Conservation (phyloP, 768 basidiomycete genomes). For the Kockovaella imperatae region DNA sequence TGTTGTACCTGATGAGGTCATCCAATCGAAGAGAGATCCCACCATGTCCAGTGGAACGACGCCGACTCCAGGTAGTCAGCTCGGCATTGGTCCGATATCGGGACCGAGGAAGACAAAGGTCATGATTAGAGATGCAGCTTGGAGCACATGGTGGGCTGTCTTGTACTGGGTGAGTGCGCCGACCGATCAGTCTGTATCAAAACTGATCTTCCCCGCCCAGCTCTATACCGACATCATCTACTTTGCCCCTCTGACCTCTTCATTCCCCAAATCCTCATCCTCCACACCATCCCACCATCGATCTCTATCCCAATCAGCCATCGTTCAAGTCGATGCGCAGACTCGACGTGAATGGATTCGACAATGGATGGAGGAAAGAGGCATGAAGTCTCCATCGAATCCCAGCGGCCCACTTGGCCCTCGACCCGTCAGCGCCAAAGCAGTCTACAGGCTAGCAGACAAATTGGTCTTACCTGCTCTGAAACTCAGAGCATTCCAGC, state of each 20-base stretch:
- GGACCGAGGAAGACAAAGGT: slow-evolving; percentile 55
- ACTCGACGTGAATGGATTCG: slow-evolving; percentile 59
- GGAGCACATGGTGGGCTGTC: slow-evolving; percentile 58
- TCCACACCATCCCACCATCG: slow-evolving; percentile 21
- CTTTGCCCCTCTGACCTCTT: slow-evolving; percentile 74
- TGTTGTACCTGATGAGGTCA: neutral
- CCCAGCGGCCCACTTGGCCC: slow-evolving; percentile 53
- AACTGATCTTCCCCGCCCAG: slow-evolving; percentile 45
- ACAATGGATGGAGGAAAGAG: slow-evolving; percentile 54
- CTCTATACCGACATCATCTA: slow-evolving; percentile 76
- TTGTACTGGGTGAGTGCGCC: slow-evolving; percentile 66
- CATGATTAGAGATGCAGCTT: slow-evolving; percentile 55
- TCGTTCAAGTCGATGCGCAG: slow-evolving; percentile 2
- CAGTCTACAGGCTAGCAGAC: slow-evolving; percentile 74
- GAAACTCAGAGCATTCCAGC: slow-evolving; percentile 68
- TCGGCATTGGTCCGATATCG: neutral
- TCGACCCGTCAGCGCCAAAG: slow-evolving; percentile 73
- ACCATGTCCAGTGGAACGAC: neutral
- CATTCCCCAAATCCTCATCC: slow-evolving; percentile 49
- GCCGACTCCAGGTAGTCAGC: neutral
- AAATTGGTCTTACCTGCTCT: slow-evolving; percentile 63
- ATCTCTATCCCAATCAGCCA: slow-evolving; percentile 7
- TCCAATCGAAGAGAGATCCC: neutral
- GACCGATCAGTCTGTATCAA: neutral
- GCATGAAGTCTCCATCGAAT: slow-evolving; percentile 9